These are phyloP conservation scores for Juglanconis sp. DNA, from an alignment of 2,329 filamentous ascomycete genomes.

Conservation along the genomic window DNA sequence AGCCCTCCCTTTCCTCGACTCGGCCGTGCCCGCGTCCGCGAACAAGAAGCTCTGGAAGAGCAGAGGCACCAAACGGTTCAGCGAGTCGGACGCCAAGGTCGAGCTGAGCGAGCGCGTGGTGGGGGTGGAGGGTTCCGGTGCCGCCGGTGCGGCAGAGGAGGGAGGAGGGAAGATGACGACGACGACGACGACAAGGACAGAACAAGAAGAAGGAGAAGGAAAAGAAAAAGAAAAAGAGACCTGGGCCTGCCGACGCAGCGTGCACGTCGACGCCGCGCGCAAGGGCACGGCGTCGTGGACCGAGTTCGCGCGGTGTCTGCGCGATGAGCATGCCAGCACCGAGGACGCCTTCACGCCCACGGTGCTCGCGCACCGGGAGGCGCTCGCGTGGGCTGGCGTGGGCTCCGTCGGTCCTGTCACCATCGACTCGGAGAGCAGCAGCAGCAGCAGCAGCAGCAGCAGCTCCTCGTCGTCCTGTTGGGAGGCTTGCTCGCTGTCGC, in stretches of 20 bases:
- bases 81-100: constrained; percentile 48
- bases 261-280: constrained; percentile 52
- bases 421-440: constrained; percentile 29
- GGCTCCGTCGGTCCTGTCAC: constrained; percentile 20
- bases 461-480: constrained; percentile 31
- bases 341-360: constrained; percentile 58
- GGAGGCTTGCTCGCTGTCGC: constrained; percentile 44
- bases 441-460: constrained; percentile 33
- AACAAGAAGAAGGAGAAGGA: background rate
- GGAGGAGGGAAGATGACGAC: constrained; percentile 17
- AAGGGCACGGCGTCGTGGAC: constrained; percentile 57
- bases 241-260: constrained; percentile 63
- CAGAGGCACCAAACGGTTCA: constrained; percentile 42
- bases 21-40: constrained; percentile 39
- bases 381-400: constrained; percentile 42
- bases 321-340: constrained; percentile 53
- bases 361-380: constrained; percentile 45
- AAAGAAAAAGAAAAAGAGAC: constrained; percentile 37
- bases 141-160: constrained; percentile 39
- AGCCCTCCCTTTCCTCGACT: constrained; percentile 55
- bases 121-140: constrained; percentile 8
- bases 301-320: constrained; percentile 61
- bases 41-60: constrained; percentile 31
- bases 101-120: constrained; percentile 52
- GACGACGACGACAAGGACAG: background rate